Evolutionary conservation across 1,139 yeast species (phyloP), one percentile per base, ranked within the genome.

Genomic region (Taiozyma sp.): DNA sequence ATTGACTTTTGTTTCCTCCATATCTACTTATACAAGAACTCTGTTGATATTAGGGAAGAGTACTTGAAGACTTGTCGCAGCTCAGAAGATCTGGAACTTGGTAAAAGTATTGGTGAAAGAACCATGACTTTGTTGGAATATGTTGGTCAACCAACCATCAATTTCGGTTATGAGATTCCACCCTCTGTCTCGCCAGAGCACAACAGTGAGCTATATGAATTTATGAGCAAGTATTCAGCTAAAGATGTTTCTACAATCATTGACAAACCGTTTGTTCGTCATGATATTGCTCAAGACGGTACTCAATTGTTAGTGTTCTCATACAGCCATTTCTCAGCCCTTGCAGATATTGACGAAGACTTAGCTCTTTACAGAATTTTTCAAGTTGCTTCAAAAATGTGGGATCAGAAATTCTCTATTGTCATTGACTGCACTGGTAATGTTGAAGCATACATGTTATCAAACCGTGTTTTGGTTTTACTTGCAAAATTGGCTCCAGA

Each of bases 351-450:
- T 46, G 88, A 85, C 53, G 68, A 79, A 1, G 85, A 85, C 46
- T 70, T 79, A 10, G 70, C 85, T 44, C 71, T 83, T 12, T 89
- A 80, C 65, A 77, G 85, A 57, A 64, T 84, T 24, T 76, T 87
- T 55, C 93, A 87, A 60, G 77, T 83, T 12, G 80, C 87, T 19
- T 78, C 85, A 52, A 87, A 85, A 62, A 76, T 87, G 48, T 88
- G 96, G 96, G 83, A 83, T 24, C 76, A 80, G 46, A 81, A 80
- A 54, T 89, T 78, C 63, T 79, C 81, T 55, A 54, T 84, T 53
- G 78, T 89, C 8, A 65, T 82, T 55, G 96, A 90, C 65, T 81
- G 87, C 56, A 86, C 96, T 0, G 85, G 84, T 23, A 83, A 76
- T 61, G 68, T 72, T 16, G 65, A 68, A 3, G 64, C 68, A 23